phyloP scores from a whole-genome alignment of 768 basidiomycete genomes.

The Dacryopinax spathularia region DNA sequence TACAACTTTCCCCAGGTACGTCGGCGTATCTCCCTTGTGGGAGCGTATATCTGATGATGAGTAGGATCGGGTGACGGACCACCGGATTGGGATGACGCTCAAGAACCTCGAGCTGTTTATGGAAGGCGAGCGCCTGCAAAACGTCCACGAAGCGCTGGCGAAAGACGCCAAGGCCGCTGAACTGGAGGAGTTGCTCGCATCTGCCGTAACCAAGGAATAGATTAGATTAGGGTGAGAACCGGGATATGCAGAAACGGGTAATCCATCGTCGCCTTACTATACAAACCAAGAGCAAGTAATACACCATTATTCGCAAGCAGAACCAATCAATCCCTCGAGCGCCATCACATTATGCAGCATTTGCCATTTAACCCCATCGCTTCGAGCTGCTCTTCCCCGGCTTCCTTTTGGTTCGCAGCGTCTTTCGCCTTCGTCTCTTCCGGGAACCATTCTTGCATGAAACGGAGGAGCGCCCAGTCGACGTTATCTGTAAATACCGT shows the following conservation, averaged over 20 bases:
- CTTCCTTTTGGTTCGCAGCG: constrained; percentile 61
- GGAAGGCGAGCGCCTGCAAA: constrained; percentile 28
- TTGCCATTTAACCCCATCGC: constrained; percentile 39
- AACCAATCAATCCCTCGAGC: not conserved
- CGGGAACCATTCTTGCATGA: constrained; percentile 90
- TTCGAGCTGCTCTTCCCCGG: constrained; percentile 48
- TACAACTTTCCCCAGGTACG: constrained; percentile 82
- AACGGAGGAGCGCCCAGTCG: constrained; percentile 64
- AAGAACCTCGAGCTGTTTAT: constrained; percentile 29
- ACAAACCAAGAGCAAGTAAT: too few relatives aligned
- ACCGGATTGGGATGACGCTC: constrained; percentile 65
- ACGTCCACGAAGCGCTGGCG: constrained; percentile 21
- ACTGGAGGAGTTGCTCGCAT: constrained; percentile 23
- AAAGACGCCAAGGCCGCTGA: constrained; percentile 20
- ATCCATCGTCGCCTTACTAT: too few relatives aligned
- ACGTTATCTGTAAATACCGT: constrained; percentile 44
- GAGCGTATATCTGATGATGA: not conserved
- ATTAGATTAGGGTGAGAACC: not conserved
- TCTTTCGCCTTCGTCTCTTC: constrained; percentile 61
- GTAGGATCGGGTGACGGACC: constrained; percentile 86
- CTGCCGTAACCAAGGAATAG: not conserved
- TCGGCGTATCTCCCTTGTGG: not conserved
- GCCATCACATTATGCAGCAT: not conserved
- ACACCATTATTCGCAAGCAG: too few relatives aligned
- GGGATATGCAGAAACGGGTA: too few relatives aligned